Conservation (phyloP, 1,139 yeast genomes). For the Kurtzmaniella quercitrusa region DNA sequence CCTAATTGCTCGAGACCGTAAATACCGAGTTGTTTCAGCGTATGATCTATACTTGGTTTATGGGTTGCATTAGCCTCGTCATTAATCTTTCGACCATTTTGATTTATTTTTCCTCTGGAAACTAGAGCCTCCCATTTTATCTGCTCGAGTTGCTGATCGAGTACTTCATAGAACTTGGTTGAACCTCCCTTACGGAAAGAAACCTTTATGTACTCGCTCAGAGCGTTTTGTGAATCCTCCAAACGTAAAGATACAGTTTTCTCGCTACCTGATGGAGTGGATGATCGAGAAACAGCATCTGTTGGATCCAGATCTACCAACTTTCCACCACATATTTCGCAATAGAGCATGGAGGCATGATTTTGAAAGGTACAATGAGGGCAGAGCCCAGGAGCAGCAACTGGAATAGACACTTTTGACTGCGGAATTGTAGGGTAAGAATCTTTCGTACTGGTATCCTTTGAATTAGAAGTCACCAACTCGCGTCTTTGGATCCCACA, state of each 20-base stretch:
- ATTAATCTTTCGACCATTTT: conserved; percentile 28
- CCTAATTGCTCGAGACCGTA: conserved; percentile 65
- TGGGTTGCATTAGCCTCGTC: conserved; percentile 11
- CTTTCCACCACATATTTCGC: conserved; percentile 84
- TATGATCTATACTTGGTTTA: neutral
- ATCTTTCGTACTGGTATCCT: neutral
- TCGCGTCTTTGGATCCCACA: conserved; percentile 59
- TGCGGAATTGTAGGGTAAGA: neutral
- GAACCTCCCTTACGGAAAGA: conserved; percentile 66
- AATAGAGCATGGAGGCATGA: conserved; percentile 70
- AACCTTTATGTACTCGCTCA: conserved; percentile 44
- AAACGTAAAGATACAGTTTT: conserved; percentile 7
- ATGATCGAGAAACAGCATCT: neutral
- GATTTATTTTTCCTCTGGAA: conserved; percentile 36
- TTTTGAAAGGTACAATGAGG: conserved; percentile 82
- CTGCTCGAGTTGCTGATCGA: conserved; percentile 42
- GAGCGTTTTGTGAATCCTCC: conserved; percentile 8
- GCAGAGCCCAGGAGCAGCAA: conserved; percentile 32
- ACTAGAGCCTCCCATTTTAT: conserved; percentile 43
- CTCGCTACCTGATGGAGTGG: conserved; percentile 4
- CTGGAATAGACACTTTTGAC: neutral
- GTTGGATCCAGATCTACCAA: conserved; percentile 17
- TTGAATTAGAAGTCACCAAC: neutral
- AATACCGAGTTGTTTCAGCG: conserved; percentile 42
- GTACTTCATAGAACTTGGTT: conserved; percentile 37